Conservation (phyloP, 306 rosid species). For the Trichosanthes cucumerina region DNA sequence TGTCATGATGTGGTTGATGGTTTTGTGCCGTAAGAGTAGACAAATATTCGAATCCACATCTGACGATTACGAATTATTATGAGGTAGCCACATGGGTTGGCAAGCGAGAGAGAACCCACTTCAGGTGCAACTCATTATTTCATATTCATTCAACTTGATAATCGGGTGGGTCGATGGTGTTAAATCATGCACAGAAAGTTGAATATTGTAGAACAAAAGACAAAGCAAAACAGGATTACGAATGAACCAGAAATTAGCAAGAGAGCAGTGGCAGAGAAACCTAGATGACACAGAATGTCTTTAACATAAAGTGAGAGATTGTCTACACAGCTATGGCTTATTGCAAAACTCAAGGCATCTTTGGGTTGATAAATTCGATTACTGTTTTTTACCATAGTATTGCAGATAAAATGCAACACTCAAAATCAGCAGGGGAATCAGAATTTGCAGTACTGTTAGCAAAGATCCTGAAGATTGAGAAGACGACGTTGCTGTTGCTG, state of each 20-base stretch:
- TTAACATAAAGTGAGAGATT: background rate
- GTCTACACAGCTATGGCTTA: background rate
- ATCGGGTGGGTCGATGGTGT: background rate
- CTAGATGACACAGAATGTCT: background rate
- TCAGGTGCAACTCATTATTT: background rate
- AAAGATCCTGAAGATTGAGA: constrained; percentile 28
- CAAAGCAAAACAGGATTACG: background rate
- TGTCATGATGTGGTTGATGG: too few species aligned
- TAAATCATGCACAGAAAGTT: background rate
- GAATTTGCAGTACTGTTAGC: constrained; percentile 37
- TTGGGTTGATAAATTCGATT: background rate
- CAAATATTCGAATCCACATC: too few species aligned
- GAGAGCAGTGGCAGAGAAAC: background rate
- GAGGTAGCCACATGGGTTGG: too few species aligned
- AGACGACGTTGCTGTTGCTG: constrained; percentile 12
- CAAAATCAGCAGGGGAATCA: constrained; percentile 56
- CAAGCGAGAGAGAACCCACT: background rate
- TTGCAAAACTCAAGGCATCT: background rate
- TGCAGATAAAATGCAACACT: constrained; percentile 54
- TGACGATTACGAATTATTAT: too few species aligned
- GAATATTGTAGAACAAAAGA: background rate
- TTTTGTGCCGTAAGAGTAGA: too few species aligned
- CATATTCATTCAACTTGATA: background rate
- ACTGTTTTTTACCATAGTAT: constrained; percentile 31
- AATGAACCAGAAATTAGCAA: background rate